Base-by-base conservation (phyloP, 2,329 filamentous ascomycete species). In the Neopestalotiopsis sp. region DNA sequence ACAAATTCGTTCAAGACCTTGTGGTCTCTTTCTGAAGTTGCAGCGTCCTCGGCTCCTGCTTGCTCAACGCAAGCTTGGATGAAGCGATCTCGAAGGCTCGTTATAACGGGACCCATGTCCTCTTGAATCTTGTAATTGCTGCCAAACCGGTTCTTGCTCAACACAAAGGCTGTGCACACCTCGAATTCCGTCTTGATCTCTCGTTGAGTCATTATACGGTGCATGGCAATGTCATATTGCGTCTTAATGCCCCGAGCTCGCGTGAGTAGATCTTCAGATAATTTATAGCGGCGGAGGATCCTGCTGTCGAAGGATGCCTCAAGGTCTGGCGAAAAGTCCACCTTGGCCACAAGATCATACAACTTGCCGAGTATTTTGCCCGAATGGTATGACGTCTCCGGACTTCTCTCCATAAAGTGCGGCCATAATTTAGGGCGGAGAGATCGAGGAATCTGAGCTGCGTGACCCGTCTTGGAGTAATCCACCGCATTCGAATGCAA, bases 401-500 rank as follows among this genome's bases (percentile, higher is more conserved):
- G 72, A 17, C 82, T 85, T 76, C 91, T 94, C 77, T 94, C 92
- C 91, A 97, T 95, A 77, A 95, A 98, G 78, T 98, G 95, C 0
- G 94, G 96, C 88, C 90, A 97, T 67, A 74, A 81, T 5, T 74
- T 83, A 0, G 92, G 90, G n/a, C 84, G 83, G 4, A 96, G 82
- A 0, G 85, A 82, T 53, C 82, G 81, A 6, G 84, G 83, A 84
- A 97, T 92, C 24, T 86, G 81, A 0, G 95, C 95, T 0, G 92
- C 88, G 10, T 91, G 86, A 0, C 96, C 96, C 1, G 94, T 95
- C 82, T 99, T 99, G 59, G 93, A 91, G 77, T 96, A 99, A 78
- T 99, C 96, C 0, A 99, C 96, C 0, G 96, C 95, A 73, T 91
- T 90, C 0, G 96, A 98, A 78, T 99, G 96, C 2, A 98, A 82